phyloP scores from a whole-genome alignment of 768 basidiomycete species.

The Calocybe indica region DNA sequence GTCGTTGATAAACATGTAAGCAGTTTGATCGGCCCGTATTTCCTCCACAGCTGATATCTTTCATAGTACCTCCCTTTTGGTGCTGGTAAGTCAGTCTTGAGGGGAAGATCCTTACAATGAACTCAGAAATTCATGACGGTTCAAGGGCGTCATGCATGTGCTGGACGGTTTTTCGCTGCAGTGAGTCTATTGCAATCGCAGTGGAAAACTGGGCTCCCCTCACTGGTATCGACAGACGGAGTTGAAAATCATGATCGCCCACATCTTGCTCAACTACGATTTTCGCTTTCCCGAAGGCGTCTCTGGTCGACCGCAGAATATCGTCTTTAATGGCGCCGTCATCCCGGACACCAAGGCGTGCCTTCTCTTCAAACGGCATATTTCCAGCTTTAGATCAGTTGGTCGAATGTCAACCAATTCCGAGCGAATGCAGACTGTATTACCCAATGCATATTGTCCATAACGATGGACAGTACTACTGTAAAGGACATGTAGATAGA shows the following conservation, averaged over 20 bases:
- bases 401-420: background rate
- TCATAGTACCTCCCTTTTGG: conserved; percentile 33
- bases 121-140: background rate
- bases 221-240: conserved; percentile 19
- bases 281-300: conserved; percentile 19
- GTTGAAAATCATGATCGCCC: conserved; percentile 30
- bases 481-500: conserved; percentile 10
- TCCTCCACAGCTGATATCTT: background rate
- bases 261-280: conserved; percentile 28
- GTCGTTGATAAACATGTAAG: conserved; percentile 28
- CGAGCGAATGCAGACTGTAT: too few relatives aligned
- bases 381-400: too few relatives aligned
- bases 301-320: conserved; percentile 20
- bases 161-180: conserved; percentile 29
- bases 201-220: background rate
- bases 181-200: conserved; percentile 13
- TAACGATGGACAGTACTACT: conserved; percentile 5
- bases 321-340: conserved; percentile 26
- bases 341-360: conserved; percentile 26
- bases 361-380: conserved; percentile 21
- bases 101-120: background rate
- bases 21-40: conserved; percentile 4
- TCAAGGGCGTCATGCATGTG: conserved; percentile 29
- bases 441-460: conserved; percentile 1
- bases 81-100: conserved; percentile 18